phyloP scores from a whole-genome alignment of 805 yeast species.

The Cyberlindnera euphorbiiphila region DNA sequence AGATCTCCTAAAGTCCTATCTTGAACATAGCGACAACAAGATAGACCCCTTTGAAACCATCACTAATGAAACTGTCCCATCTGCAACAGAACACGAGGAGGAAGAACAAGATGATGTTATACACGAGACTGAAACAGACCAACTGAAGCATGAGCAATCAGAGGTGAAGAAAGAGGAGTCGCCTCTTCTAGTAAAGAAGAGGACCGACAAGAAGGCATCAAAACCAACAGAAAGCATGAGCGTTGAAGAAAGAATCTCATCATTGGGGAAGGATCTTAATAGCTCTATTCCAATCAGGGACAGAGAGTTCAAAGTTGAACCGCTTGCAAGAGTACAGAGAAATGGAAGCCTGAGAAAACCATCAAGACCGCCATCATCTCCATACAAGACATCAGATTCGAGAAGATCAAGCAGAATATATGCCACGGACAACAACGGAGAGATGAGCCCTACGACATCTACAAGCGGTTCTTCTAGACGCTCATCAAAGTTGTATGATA shows the following conservation, averaged over 20 bases:
- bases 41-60: conserved; percentile 16
- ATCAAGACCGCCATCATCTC: conserved; percentile 1
- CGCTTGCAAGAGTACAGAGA: conserved; percentile 6
- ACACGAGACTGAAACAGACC: not conserved
- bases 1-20: conserved; percentile 27
- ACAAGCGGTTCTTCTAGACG: conserved; percentile 9
- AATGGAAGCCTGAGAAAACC: conserved; percentile 6
- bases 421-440: conserved; percentile 1
- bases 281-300: conserved; percentile 22
- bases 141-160: too few relatives aligned
- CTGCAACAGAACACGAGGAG: too few relatives aligned
- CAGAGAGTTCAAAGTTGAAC: conserved; percentile 13
- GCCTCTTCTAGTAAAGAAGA: conserved; percentile 12
- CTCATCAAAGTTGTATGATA: conserved; percentile 7
- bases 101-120: not conserved
- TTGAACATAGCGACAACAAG: conserved; percentile 18
- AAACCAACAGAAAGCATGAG: conserved; percentile 1
- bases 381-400: conserved; percentile 1
- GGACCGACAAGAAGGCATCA: conserved; percentile 10
- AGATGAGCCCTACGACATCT: conserved; percentile 1
- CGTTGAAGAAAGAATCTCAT: conserved; percentile 21
- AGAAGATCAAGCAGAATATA: conserved; percentile 12
- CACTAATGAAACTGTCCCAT: too few relatives aligned
- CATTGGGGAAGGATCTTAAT: conserved; percentile 23
- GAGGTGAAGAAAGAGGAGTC: not conserved